Evolutionary conservation across 2,329 filamentous ascomycete genomes (phyloP), one percentile per base, ranked within the genome.

Genomic region (Nothophaeocryptopus gaeumannii): DNA sequence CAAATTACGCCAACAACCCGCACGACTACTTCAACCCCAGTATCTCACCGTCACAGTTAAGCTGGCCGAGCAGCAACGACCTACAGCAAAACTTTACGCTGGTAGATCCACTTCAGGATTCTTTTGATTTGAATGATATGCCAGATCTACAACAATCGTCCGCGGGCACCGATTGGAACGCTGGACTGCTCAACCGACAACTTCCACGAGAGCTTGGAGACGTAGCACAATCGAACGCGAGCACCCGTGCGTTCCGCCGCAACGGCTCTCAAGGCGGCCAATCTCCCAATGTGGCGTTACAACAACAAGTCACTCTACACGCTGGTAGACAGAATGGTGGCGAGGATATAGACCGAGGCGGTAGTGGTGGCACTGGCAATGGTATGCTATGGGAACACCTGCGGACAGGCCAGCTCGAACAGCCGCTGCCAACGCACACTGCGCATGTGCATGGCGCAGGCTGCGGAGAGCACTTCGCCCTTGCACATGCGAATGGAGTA

Each of bases 351-450:
- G 38, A 26, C 15, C 20, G 20, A 26, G 20, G 20, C 20, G 20
- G 20, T 26, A 26, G 20, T 26, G 20, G 20, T 26, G 20, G 20
- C 3, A 30, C 35, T 12, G 54, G 42, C 16, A 41, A 51, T 46
- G 50, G 47, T 13, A 54, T 54, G 46, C 46, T 56, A 12, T 59
- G 56, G 52, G 54, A 60, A 45, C 47, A 56, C 40, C 47, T 60
- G 13, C 47, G 54, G 2, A 56, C 51, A 9, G 56, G 51, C 20
- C 53, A 60, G 35, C 35, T 41, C 8, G 52, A 55, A 12, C 36
- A 37, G 31, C 50, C 48, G 46, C 51, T 47, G 37, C 54, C 59
- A 9, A 60, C 58, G 45, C 59, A 60, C 52, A 57, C 57, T 5
- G 33, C 45, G 3, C 57, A 61, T 31, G 42, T 58, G 8, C 59